Evolutionary conservation across 352 stramenopile species (phyloP).

Genomic region (Phytophthora boehmeriae): DNA sequence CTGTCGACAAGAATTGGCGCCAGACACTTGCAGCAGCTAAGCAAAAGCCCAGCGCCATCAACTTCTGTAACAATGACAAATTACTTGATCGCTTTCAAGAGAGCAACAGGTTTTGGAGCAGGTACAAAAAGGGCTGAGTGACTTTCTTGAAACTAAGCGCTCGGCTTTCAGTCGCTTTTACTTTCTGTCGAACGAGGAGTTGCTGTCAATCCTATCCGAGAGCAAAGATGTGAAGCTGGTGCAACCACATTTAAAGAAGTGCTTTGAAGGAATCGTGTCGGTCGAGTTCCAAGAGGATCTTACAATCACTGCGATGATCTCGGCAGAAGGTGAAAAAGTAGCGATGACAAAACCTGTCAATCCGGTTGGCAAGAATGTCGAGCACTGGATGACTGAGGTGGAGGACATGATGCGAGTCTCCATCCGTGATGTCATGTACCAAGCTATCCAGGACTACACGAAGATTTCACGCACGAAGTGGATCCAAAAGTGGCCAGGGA

Average conservation of each 20-base stretch:
- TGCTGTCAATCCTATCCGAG: constrained; percentile 95
- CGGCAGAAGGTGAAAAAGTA: constrained; percentile 90
- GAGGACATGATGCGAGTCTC: constrained; percentile 93
- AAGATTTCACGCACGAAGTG: constrained; percentile 91
- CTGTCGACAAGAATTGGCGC: constrained; percentile 96
- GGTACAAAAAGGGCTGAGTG: constrained; percentile 94
- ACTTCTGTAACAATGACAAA: constrained; percentile 94
- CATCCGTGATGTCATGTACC: constrained; percentile 92
- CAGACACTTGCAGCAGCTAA: constrained; percentile 89
- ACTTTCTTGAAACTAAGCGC: constrained; percentile 96
- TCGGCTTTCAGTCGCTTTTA: constrained; percentile 94
- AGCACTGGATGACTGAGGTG: constrained; percentile 96
- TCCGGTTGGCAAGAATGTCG: constrained; percentile 94
- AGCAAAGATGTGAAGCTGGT: constrained; percentile 96
- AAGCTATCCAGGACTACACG: constrained; percentile 92
- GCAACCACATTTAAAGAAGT: constrained; percentile 95
- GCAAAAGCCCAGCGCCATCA: constrained; percentile 84
- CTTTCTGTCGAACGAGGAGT: constrained; percentile 95
- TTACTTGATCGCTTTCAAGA: constrained; percentile 93
- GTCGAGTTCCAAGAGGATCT: constrained; percentile 93
- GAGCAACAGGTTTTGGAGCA: constrained; percentile 95
- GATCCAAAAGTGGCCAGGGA: constrained; percentile 95
- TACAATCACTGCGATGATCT: constrained; percentile 93
- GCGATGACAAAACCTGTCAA: constrained; percentile 86
- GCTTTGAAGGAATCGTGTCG: constrained; percentile 94